Base-by-base conservation (phyloP, 2,329 filamentous ascomycete species). In the Sarocladium strictum region DNA sequence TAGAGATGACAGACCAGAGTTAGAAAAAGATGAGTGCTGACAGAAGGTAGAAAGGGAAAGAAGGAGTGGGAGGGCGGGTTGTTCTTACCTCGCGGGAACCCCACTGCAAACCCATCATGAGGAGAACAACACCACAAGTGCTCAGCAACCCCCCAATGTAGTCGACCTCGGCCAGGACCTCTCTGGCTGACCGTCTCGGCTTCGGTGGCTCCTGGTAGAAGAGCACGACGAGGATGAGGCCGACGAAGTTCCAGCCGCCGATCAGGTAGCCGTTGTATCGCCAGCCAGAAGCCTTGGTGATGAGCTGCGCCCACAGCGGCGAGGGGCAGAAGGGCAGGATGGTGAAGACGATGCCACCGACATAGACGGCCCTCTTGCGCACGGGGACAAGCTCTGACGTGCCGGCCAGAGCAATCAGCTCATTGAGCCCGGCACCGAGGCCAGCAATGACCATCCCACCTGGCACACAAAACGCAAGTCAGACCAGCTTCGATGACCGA, bases 351-450 rank as follows among this genome's bases (percentile, higher is more conserved):
- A 87, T 68, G 1, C 76, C 65, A 12, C 79, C 79, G 23, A 86
- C 78, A 62, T 86, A 87, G 62, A 77, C 77, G 27, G 82, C 85
- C 49, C 86, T 78, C 65, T 86, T 81, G 17, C 78, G 73, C 19
- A 81, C 81, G 1, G 86, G 85, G 0, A 83, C 86, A 57, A 89
- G 75, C 64, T 89, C 85, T 2, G 83, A 82, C 1, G 84, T 85
- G 32, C 78, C 85, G 26, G 85, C 84, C 9, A 89, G 72, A 3
- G 85, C 84, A 5, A 83, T 88, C 32, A 89, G 71, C 65, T 88
- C 85, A 59, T 84, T 84, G 57, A 88, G 77, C 14, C 85, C 85
- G 11, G 84, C 84, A 32, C 85, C 85, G 5, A 81, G 71, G 1
- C 85, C 85, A 10, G 84, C 76, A 58, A 88, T 74, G 2, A 65